Evolutionary conservation across 148 eudicot species (phyloP).

Genomic region (Suaeda aralocaspica): DNA sequence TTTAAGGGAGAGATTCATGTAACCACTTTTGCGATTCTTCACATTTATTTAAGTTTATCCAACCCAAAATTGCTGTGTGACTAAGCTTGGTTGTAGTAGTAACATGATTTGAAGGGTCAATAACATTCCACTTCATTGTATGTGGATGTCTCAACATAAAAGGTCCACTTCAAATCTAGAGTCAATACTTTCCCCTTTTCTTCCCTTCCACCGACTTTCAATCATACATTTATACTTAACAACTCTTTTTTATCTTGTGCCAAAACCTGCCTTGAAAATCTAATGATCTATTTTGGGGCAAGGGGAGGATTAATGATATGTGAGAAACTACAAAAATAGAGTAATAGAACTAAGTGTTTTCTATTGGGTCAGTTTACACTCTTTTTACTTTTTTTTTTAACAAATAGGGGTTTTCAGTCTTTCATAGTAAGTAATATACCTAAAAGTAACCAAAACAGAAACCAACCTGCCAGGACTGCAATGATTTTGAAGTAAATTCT

Average conservation of each 20-base stretch:
- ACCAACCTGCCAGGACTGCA: constrained; percentile 78
- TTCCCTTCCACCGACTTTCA: not conserved
- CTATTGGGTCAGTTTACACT: too few species aligned
- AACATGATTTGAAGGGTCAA: too few species aligned
- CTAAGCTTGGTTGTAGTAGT: too few species aligned
- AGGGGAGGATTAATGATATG: not conserved
- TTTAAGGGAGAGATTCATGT: too few species aligned
- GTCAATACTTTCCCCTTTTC: not conserved
- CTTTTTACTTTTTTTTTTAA: not conserved
- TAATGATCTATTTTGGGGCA: not conserved
- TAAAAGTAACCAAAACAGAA: constrained; percentile 9
- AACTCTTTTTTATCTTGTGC: not conserved
- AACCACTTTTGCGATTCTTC: too few species aligned
- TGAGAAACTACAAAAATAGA: not conserved
- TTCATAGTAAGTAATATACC: not conserved
- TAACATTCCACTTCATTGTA: too few species aligned
- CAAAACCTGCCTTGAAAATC: not conserved
- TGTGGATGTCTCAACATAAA: not conserved
- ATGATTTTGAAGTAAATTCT: constrained; percentile 65
- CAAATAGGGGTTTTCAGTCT: not conserved
- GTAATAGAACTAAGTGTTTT: not conserved
- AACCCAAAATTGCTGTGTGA: too few species aligned
- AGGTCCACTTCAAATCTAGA: not conserved
- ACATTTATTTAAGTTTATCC: too few species aligned
- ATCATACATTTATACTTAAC: not conserved